These are phyloP conservation scores for Urtica urens DNA, from an alignment of 306 rosid genomes.

Conservation along the genomic window DNA sequence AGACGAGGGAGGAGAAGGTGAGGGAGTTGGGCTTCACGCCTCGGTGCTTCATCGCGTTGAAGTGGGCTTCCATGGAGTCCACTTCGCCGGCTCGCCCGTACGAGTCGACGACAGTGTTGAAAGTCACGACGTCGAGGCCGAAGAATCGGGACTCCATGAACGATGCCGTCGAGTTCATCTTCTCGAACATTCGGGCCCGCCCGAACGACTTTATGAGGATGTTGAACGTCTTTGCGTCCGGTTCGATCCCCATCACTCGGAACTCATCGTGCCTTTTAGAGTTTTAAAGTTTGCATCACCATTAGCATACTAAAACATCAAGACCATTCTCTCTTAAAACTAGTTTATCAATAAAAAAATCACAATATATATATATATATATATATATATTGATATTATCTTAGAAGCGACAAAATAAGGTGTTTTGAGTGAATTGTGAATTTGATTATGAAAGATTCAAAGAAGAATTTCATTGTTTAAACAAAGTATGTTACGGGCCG, in stretches of 20 bases:
- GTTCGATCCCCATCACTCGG: slow-evolving; percentile 60
- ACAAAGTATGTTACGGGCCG: no score
- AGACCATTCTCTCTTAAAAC: no score
- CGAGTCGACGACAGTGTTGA: slow-evolving; percentile 68
- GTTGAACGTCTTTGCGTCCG: slow-evolving; percentile 76
- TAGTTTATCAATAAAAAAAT: no score
- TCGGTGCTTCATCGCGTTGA: slow-evolving; percentile 57
- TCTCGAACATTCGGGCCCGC: slow-evolving; percentile 51
- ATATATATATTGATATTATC: no score
- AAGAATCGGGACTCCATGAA: slow-evolving; percentile 69
- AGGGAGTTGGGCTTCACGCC: slow-evolving; percentile 80
- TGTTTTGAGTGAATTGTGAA: no score
- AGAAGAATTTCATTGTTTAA: no score
- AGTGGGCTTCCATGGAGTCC: slow-evolving; percentile 50
- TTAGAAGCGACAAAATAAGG: no score
- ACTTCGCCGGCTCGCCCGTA: slow-evolving; percentile 71
- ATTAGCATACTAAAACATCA: no score
- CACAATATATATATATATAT: no score
- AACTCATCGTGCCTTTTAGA: slow-evolving; percentile 84
- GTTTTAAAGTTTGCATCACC: no score
- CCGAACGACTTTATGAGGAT: slow-evolving; percentile 75
- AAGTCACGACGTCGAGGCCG: slow-evolving; percentile 57
- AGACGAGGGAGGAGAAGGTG: slow-evolving; percentile 72
- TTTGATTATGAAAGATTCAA: no score
- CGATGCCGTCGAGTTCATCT: slow-evolving; percentile 55